Base-by-base conservation (phyloP, 306 rosid species). In the Prinsepia uniflora region DNA sequence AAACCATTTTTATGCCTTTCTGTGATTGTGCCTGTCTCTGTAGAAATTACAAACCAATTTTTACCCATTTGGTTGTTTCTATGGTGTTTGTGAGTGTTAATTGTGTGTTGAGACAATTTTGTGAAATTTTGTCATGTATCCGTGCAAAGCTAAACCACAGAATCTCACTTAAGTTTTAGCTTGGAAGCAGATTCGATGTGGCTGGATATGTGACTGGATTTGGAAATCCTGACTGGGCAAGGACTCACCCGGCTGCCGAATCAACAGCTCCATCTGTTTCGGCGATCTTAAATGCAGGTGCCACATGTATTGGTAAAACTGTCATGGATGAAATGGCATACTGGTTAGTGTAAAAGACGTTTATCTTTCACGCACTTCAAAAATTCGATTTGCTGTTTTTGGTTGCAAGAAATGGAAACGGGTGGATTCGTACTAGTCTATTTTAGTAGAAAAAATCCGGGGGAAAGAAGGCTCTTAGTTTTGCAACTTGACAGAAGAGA, bases 281-380 rank as follows among this genome's bases (percentile, higher is more conserved):
- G 82, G 72, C 87, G 42, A 54, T 91, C 54, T 82, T 89, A 11
- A 73, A 57, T n/a, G 95, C 83, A 61, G 99, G 99, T 60, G 99
- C 96, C 61, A 89, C 87, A 34, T 89, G 87, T 71, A 75, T 86
- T 61, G 98, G 98, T 73, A 88, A 76, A 82, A 94, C 97, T 70
- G 84, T 87, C 76, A 83, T 90, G 98, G 98, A 94, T 73, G 98
- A 94, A 89, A 84, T 90, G 98, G 98, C 98, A 34, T 90, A 81
- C 82, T 74, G 98, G 98, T 91, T 73, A 9, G 79, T 45, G 12
- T 8, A 40, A 13, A 12, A 48, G 18, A 18, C 22, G 54, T 34
- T 10, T 61, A 11, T 46, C 55, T 12, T 68, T 45, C 45, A 4
- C 43, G 53, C 40, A 49, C 40, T 52, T 53, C n/a, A 11, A 54